Conservation (phyloP, 164 flowering plant species). For the Tinospora cordifolia region DNA sequence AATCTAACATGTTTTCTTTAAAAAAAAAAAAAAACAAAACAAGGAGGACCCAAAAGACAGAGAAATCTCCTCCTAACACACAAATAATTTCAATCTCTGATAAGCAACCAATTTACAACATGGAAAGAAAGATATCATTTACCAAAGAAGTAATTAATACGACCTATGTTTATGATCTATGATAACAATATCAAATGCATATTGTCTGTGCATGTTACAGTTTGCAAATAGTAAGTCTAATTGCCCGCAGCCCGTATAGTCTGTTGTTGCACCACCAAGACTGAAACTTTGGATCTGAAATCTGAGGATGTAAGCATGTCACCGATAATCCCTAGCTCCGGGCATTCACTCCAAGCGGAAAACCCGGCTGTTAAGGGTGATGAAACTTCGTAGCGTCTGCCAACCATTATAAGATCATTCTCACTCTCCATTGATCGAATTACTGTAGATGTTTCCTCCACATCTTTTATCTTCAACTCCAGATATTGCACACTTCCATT, state of each 20-base stretch:
- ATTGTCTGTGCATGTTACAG: too few species aligned
- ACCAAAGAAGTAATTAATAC: too few species aligned
- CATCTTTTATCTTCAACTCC: slow-evolving; percentile 36
- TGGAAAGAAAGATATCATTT: too few species aligned
- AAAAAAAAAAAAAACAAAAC: too few species aligned
- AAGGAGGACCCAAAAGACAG: too few species aligned
- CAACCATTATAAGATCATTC: slow-evolving; percentile 40
- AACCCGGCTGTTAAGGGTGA: slow-evolving; percentile 23
- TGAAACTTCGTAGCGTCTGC: slow-evolving; percentile 24
- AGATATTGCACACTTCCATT: slow-evolving; percentile 22
- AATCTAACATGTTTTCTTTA: too few species aligned
- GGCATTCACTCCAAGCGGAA: slow-evolving; percentile 40
- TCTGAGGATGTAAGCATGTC: slow-evolving; percentile 40
- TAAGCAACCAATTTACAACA: too few species aligned
- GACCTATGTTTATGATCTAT: too few species aligned
- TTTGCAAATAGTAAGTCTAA: too few species aligned
- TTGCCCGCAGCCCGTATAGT: not conserved
- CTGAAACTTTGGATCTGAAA: slow-evolving; percentile 12
- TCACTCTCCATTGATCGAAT: slow-evolving; percentile 14
- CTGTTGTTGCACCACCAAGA: slow-evolving; percentile 48
- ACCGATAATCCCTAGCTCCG: slow-evolving; percentile 49
- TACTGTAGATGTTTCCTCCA: slow-evolving; percentile 14
- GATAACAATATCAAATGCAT: too few species aligned
- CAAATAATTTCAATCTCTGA: too few species aligned
- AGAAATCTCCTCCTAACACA: too few species aligned